These are phyloP conservation scores for Chlorella ohadii DNA, from an alignment of 139 green algal species.

Conservation along the genomic window DNA sequence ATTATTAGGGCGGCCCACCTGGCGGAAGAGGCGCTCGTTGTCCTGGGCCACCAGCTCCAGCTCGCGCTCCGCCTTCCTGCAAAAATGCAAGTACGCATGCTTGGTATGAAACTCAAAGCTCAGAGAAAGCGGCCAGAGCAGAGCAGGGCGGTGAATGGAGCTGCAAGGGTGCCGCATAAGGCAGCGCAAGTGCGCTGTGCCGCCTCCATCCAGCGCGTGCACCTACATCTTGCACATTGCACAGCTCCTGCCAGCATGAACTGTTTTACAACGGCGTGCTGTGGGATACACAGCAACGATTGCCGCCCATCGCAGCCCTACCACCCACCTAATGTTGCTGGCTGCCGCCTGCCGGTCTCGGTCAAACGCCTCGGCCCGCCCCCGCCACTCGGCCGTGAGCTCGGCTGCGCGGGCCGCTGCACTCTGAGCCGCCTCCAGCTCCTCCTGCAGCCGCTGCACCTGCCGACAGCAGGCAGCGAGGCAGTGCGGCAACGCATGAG, in stretches of 20 bases:
- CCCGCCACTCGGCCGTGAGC: slow-evolving; percentile 9
- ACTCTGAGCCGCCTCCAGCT: slow-evolving; percentile 5
- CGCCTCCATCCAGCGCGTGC: too few species aligned
- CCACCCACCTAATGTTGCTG: slow-evolving; percentile 15
- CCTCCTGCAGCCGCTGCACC: slow-evolving; percentile 2
- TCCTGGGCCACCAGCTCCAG: slow-evolving; percentile 29
- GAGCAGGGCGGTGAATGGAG: too few species aligned
- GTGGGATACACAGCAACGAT: too few species aligned
- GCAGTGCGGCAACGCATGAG: too few species aligned
- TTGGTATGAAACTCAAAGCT: background rate
- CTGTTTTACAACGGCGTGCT: too few species aligned
- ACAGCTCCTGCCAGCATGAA: too few species aligned
- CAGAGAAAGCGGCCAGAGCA: background rate
- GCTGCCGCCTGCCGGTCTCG: slow-evolving; percentile 23
- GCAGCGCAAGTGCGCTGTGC: too few species aligned
- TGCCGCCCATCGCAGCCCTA: too few species aligned
- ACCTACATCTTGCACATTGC: too few species aligned
- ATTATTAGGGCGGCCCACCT: slow-evolving; percentile 19
- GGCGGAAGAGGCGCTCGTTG: slow-evolving; percentile 30
- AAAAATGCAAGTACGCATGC: too few species aligned
- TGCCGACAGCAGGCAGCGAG: background rate
- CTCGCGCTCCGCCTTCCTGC: slow-evolving; percentile 34
- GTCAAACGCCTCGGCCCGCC: slow-evolving; percentile 20
- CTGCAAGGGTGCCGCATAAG: too few species aligned
- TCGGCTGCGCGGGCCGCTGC: background rate